These are phyloP conservation scores for Calonectria naviculata DNA, from an alignment of 2,329 filamentous ascomycete species.

Conservation along the genomic window DNA sequence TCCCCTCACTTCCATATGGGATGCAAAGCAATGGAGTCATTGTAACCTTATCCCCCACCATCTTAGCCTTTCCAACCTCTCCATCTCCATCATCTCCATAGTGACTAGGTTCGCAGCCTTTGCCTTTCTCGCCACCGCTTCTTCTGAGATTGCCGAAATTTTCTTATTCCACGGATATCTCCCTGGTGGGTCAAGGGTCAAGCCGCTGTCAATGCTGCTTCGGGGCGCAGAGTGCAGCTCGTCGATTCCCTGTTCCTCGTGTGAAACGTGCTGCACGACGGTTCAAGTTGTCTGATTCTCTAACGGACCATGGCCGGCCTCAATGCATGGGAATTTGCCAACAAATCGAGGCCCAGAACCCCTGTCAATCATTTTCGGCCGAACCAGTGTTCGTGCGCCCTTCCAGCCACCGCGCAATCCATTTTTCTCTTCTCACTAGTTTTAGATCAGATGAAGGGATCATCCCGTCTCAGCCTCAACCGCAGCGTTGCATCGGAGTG, in stretches of 20 bases:
- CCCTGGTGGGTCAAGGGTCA: neutral
- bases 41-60: constrained; percentile 3
- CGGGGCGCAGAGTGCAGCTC: constrained; percentile 10
- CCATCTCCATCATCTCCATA: neutral
- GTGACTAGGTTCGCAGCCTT: neutral
- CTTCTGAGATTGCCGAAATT: neutral
- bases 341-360: neutral
- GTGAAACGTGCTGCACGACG: constrained; percentile 3
- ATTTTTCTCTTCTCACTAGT: neutral
- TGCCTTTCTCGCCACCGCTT: constrained; percentile 3
- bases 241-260: neutral
- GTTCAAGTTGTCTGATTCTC: constrained; percentile 6
- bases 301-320: neutral
- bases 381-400: constrained; percentile 8
- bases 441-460: constrained; percentile 1
- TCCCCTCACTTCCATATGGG: neutral
- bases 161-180: neutral
- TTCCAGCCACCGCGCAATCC: neutral
- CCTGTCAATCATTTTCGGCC: neutral
- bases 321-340: neutral
- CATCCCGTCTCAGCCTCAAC: constrained; percentile 3
- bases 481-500: neutral
- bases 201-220: constrained; percentile 9
- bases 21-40: neutral
- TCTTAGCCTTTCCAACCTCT: neutral